phyloP scores from a whole-genome alignment of 441 rosid genomes.

The Euphorbia celastroides region DNA sequence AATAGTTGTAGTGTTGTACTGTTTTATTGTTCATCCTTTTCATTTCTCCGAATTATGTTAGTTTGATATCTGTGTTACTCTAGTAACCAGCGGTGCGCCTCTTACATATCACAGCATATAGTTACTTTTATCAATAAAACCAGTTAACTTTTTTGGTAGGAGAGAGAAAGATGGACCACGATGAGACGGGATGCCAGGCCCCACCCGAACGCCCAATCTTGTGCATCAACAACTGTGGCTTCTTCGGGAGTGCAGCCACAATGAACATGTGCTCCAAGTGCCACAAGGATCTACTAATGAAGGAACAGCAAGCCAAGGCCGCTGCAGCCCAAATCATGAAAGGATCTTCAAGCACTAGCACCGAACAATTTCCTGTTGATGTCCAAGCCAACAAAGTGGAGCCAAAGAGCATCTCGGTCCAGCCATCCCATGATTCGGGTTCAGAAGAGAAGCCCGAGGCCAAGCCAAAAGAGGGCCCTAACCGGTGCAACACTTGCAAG shows the following conservation, averaged over 20 bases:
- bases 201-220: conserved; percentile 82
- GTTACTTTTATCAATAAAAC: too few relatives aligned
- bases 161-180: conserved; percentile 76
- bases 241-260: conserved; percentile 60
- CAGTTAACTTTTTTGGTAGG: too few relatives aligned
- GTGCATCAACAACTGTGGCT: conserved; percentile 86
- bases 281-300: conserved; percentile 44
- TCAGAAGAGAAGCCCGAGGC: conserved; percentile 36
- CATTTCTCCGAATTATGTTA: not conserved
- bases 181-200: conserved; percentile 94
- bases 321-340: conserved; percentile 43
- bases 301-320: conserved; percentile 47
- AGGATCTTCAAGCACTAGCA: conserved; percentile 31
- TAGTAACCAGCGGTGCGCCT: too few relatives aligned
- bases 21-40: not conserved
- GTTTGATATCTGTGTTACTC: not conserved
- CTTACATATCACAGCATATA: too few relatives aligned
- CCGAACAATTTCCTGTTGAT: conserved; percentile 24
- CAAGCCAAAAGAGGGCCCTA: conserved; percentile 37
- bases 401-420: conserved; percentile 31
- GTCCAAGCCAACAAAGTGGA: conserved; percentile 31
- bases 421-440: conserved; percentile 34
- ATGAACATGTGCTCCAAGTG: conserved; percentile 66
- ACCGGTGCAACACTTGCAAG: conserved; percentile 57
- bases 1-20: too few relatives aligned